Evolutionary conservation across 108 stramenopile species (phyloP), one percentile per base, ranked within the genome.

Genomic region (Pseudonitzschia delicatissima): DNA sequence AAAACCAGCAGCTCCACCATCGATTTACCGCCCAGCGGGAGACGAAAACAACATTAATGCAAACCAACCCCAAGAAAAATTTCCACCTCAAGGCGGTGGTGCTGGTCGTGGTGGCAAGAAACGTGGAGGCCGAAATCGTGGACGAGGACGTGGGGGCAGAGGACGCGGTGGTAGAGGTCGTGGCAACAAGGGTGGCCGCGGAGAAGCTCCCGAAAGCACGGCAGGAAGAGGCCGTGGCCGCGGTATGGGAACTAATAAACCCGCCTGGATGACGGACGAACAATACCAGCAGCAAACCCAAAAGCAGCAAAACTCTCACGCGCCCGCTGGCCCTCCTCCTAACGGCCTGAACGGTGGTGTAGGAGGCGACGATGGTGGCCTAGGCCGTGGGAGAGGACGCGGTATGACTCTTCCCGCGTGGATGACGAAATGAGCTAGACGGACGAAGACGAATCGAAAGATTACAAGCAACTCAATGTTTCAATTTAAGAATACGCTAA

Each of bases 141-240:
- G n/a, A n/a, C n/a, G n/a, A n/a, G n/a, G n/a, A n/a, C n/a, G 23
- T 18, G 61, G 61, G 26, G 4, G 39, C 20, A 23, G 47, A 48
- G 47, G 47, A 48, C 20, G 20, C 9, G 47, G 47, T 23, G 20
- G 20, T 23, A 42, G 12, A 7, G 61, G 61, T 21, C 11, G 20
- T 35, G 23, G 17, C 47, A 21, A 2, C 47, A 48, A 21, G 21
- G 23, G 47, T 7, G 2, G 20, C 47, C 20, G 27, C 55, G n/a
- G n/a, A n/a, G n/a, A n/a, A n/a, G 7, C 20, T 21, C 20, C 47
- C 47, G 47, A 48, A n/a, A n/a, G n/a, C 20, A 11, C 37, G 11
- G 77, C 26, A 45, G 73, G 69, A n/a, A 61, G 78, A 31, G 78
- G 78, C 26, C 61, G 71, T 40, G 77, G 77, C 2, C 67, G 77